Base-by-base conservation (phyloP, 345 rosid species). In the Dimocarpus longan region DNA sequence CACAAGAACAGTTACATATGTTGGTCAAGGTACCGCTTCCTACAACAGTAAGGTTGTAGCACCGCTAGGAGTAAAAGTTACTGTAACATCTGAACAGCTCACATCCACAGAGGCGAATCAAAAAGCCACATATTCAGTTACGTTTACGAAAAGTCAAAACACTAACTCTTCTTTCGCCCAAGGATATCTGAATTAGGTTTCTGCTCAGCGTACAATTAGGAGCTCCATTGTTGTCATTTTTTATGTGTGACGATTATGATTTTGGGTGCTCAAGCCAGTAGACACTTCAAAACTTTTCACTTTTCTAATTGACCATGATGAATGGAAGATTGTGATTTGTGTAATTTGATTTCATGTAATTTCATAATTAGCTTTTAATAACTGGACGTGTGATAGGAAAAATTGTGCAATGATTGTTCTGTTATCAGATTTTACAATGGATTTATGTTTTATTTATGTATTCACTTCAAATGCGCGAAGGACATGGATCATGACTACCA, bases 1-100 rank as follows among this genome's bases (percentile, higher is more conserved):
- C 40, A 81, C 83, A 4, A 82, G 92, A 81, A 88, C 80, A 0
- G 82, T 91, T 19, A 89, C 83, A 42, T 89, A 91, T 26, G 86
- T 83, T 37, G 89, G 90, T 32, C 72, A 75, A 6, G 22, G 81
- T 6, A 46, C 59, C 18, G 86, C 88, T 2, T 54, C 69, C 5
- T 90, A 89, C 71, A 76, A 54, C 43, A 42, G 10, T 3, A 18
- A 62, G 68, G 77, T 81, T 28, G 63, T 74, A 22, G 70, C 79
- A 1, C 86, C 78, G 10, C 10, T 13, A 67, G 86, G 86, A 60
- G 80, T 81, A 21, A 32, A 52, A 11, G 52, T 84, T 54, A 65
- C 5, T 1, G 67, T 84, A 1, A 16, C 18, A n/a, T 76, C 82
- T 19, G 0, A 12, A 1, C 5, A 11, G 39, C 22, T 79, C 26